Evolutionary conservation across 2,329 filamentous ascomycete species (phyloP).

Genomic region (Colletotrichum sp.): DNA sequence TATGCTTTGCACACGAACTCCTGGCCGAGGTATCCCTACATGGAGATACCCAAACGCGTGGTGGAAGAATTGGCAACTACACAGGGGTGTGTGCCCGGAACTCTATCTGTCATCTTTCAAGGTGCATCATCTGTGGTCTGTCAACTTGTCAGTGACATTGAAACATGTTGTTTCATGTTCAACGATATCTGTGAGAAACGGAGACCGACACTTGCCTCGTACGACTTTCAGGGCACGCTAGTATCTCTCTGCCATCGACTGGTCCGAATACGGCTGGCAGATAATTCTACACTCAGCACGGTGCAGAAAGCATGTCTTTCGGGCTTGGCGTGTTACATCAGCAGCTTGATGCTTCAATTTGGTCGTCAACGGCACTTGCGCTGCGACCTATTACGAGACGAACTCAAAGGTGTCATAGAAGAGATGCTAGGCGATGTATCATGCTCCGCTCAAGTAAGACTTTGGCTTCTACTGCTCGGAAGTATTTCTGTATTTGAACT

Average conservation of each 20-base stretch:
- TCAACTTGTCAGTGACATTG: background rate
- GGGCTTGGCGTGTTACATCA: background rate
- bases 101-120: background rate
- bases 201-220: background rate
- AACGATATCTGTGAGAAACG: background rate
- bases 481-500: background rate
- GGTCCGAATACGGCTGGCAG: too few relatives aligned
- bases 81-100: background rate
- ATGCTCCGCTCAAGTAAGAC: background rate
- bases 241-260: background rate
- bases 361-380: background rate
- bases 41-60: background rate
- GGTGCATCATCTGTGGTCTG: background rate
- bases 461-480: background rate
- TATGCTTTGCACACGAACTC: background rate
- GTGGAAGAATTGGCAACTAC: background rate
- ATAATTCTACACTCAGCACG: too few relatives aligned
- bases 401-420: accelerated
- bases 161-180: background rate
- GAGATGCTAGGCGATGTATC: accelerated
- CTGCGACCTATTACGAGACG: accelerated
- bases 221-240: background rate
- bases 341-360: background rate
- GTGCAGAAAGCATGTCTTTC: background rate
- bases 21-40: background rate